Percentiles rank a stretch among this genome's conserved stretches.
Conservation (phyloP, 345 rosid species). For the Eucalyptus microcorys region DNA sequence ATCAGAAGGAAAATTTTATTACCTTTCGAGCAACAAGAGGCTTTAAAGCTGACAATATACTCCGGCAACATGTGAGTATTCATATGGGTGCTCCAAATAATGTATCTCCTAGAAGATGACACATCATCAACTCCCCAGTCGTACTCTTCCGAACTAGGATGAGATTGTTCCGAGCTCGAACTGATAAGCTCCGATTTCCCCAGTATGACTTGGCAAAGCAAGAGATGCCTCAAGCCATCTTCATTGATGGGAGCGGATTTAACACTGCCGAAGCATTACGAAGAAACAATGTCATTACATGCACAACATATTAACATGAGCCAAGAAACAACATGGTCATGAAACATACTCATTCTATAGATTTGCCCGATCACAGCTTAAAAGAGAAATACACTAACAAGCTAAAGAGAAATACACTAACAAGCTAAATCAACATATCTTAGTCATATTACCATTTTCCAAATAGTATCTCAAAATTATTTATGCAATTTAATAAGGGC, state of each 20-base stretch:
- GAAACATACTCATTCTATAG: neutral
- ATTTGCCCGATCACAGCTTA: neutral
- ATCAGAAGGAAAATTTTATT: neutral
- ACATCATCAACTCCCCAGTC: slow-evolving; percentile 65
- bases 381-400: too few relatives aligned
- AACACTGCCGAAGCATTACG: slow-evolving; percentile 8
- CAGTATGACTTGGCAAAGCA: slow-evolving; percentile 60
- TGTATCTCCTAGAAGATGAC: slow-evolving; percentile 37
- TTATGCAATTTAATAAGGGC: neutral
- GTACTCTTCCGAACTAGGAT: slow-evolving; percentile 49
- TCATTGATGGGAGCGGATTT: slow-evolving; percentile 22
- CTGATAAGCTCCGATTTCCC: too few relatives aligned
- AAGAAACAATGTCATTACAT: neutral
- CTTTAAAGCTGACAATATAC: slow-evolving; percentile 46
- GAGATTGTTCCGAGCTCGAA: too few relatives aligned
- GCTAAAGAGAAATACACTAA: too few relatives aligned
- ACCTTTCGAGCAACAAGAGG: slow-evolving; percentile 18
- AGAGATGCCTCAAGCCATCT: slow-evolving; percentile 52
- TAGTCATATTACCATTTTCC: neutral
- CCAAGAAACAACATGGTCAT: neutral
- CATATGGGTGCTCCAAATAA: slow-evolving; percentile 61
- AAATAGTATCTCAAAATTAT: neutral
- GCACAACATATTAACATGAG: neutral
- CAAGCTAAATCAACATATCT: neutral
- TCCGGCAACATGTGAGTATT: slow-evolving; percentile 70